Percentiles rank a stretch among this genome's conserved stretches.
Evolutionary conservation across 805 yeast genomes (phyloP).

Genomic region (Candida orba): DNA sequence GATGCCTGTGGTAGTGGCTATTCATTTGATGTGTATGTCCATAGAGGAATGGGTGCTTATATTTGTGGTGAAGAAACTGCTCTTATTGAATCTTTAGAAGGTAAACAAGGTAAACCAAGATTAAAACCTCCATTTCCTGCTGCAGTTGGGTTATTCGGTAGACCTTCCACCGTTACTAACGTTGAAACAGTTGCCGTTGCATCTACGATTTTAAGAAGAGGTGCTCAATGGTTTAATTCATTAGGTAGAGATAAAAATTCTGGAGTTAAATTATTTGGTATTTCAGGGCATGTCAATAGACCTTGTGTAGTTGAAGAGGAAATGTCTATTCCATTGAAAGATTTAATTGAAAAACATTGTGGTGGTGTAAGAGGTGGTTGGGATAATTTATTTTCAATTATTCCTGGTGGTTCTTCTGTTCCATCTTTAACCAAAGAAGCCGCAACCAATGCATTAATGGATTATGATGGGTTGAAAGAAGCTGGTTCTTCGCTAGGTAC

Average conservation of each 20-base stretch:
- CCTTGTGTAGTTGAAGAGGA: constrained; percentile 93
- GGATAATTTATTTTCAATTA: constrained; percentile 82
- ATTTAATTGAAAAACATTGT: constrained; percentile 80
- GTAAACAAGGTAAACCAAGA: constrained; percentile 91
- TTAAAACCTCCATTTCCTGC: constrained; percentile 95
- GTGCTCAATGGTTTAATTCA: constrained; percentile 79
- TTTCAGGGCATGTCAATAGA: constrained; percentile 85
- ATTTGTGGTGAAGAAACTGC: constrained; percentile 93
- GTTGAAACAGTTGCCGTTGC: constrained; percentile 90
- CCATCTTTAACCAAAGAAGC: constrained; percentile 67
- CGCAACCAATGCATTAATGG: constrained; percentile 73
- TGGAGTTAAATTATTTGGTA: constrained; percentile 80
- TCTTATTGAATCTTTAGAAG: constrained; percentile 80
- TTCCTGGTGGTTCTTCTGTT: constrained; percentile 88
- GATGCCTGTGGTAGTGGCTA: constrained; percentile 85
- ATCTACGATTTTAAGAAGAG: constrained; percentile 83
- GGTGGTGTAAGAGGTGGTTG: constrained; percentile 91
- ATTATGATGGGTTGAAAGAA: constrained; percentile 78
- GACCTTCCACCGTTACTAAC: constrained; percentile 87
- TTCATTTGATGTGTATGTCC: constrained; percentile 75
- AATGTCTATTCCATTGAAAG: constrained; percentile 83
- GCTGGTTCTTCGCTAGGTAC: constrained; percentile 87
- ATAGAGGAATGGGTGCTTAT: constrained; percentile 92
- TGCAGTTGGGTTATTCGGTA: constrained; percentile 84
- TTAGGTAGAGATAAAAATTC: constrained; percentile 82